Base-by-base conservation (phyloP, 1,284 basidiomycete species). In the Boletus semigastroideus region DNA sequence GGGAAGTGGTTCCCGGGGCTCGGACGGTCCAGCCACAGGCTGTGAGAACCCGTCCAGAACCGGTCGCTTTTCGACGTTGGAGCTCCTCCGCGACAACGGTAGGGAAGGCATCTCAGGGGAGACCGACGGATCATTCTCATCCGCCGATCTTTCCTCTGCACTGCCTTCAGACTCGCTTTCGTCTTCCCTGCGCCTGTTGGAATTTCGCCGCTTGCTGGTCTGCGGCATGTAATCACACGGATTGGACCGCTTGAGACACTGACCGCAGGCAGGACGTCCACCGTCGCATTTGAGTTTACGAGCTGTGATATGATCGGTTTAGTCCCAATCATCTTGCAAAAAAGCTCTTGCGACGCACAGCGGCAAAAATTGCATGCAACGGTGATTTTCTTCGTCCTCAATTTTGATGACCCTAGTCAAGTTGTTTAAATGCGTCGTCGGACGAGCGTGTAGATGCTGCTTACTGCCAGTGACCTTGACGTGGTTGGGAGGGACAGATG, bases 321-420 rank as follows among this genome's bases (percentile, higher is more conserved):
- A 64, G 55, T 64, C 34, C 49, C 39, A 54, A 17, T 51, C 49
- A 56, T 28, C 52, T 55, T 57, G 46, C 30, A 53, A 13, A 54
- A 49, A 43, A 53, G 34, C 41, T 46, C 48, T 42, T 47, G 54
- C 47, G 27, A 76, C 87, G 73, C 67, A 90, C 87, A 90, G 56
- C 87, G 84, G 72, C 87, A 91, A 69, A 91, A 91, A 68, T 90
- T 90, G 74, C 87, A 91, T 44, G 87, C 87, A 46, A 90, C 87
- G 17, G 85, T 88, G 51, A 90, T 90, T 71, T 90, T 90, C 74
- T 89, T 89, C 42, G 82, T 78, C 49, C 86, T 78, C 58, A 78
- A 77, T 59, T 79, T 84, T 62, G 77, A 70, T 27, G 74, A 71
- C 59, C 71, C 74, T 59, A 51, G 33, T 9, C 19, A 52, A 49